phyloP scores from a whole-genome alignment of 2,329 filamentous ascomycete genomes.

The Xylaria polymorpha region DNA sequence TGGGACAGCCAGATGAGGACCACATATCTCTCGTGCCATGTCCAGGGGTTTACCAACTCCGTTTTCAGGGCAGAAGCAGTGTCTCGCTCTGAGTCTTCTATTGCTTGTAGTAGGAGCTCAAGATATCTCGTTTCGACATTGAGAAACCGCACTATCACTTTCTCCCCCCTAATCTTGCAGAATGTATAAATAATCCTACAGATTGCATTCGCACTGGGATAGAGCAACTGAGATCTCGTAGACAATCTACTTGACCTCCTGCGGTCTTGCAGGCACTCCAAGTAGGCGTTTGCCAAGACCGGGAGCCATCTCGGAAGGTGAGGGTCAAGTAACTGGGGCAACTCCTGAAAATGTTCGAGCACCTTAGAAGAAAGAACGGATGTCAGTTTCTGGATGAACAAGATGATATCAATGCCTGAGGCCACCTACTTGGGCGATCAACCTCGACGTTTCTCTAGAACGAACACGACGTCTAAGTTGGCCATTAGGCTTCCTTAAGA shows the following conservation, averaged over 20 bases:
- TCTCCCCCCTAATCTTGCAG: constrained; percentile 93
- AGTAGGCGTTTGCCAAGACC: constrained; percentile 78
- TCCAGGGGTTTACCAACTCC: constrained; percentile 57
- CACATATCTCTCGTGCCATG: constrained; percentile 91
- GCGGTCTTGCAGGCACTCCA: constrained; percentile 69
- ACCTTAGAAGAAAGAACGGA: constrained; percentile 56
- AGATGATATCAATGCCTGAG: not conserved
- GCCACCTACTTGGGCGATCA: constrained; percentile 58
- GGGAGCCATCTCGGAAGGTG: constrained; percentile 82
- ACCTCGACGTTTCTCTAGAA: constrained; percentile 60
- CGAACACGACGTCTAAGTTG: constrained; percentile 63
- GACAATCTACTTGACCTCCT: constrained; percentile 55
- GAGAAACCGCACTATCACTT: constrained; percentile 90
- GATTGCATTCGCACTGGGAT: constrained; percentile 75
- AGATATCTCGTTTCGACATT: constrained; percentile 90
- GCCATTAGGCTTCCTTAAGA: constrained; percentile 64
- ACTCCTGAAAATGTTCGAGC: constrained; percentile 93
- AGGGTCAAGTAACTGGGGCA: constrained; percentile 91
- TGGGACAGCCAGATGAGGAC: constrained; percentile 89
- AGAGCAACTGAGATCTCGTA: constrained; percentile 57
- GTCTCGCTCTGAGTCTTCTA: constrained; percentile 70
- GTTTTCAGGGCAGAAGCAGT: constrained; percentile 25
- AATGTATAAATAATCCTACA: constrained; percentile 86
- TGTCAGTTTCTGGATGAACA: constrained; percentile 31
- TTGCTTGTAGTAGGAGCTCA: constrained; percentile 79